phyloP scores from a whole-genome alignment of 495 filamentous ascomycete species.

The Cercophora samala region DNA sequence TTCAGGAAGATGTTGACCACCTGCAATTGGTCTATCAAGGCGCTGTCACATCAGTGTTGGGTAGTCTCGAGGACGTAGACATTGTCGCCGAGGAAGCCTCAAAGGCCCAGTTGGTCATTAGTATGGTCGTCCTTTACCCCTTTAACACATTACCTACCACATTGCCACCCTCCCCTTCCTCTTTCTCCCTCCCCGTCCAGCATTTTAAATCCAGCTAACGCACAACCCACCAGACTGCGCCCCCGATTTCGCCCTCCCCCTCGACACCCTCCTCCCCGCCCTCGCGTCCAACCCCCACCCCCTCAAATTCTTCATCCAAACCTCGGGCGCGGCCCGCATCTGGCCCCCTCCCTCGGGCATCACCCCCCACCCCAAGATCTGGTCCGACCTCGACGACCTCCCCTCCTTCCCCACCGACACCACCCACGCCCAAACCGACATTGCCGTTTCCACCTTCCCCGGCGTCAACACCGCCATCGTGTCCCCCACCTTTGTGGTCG shows the following conservation, averaged over 20 bases:
- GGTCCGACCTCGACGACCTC: slow-evolving; percentile 21
- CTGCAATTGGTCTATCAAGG: slow-evolving; percentile 5
- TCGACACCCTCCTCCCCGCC: slow-evolving; percentile 14
- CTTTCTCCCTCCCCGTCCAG: too few species aligned
- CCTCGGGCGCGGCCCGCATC: slow-evolving; percentile 19
- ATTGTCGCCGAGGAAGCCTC: slow-evolving; percentile 11
- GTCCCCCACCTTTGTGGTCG: slow-evolving; percentile 18
- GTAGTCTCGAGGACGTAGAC: slow-evolving; percentile 5
- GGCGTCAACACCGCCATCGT: slow-evolving; percentile 18
- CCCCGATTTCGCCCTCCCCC: slow-evolving; percentile 12
- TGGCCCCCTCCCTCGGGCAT: slow-evolving; percentile 9
- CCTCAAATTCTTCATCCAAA: slow-evolving; percentile 20
- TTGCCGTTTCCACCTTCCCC: slow-evolving; percentile 3
- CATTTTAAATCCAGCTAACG: background rate
- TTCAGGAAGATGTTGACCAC: slow-evolving; percentile 3
- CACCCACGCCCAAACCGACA: slow-evolving; percentile 15
- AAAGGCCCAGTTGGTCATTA: slow-evolving; percentile 16
- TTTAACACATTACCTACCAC: background rate
- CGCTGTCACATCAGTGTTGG: background rate
- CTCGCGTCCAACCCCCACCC: slow-evolving; percentile 4
- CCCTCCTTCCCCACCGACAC: slow-evolving; percentile 8
- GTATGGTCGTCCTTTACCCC: background rate
- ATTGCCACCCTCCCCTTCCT: background rate
- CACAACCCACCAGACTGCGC: slow-evolving; percentile 16
- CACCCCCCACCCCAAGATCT: slow-evolving; percentile 3